A percentile compares a stretch with the other conserved stretches of the same genome.
Conservation (phyloP, 257 asterid species). For the Solanum habrochaites region DNA sequence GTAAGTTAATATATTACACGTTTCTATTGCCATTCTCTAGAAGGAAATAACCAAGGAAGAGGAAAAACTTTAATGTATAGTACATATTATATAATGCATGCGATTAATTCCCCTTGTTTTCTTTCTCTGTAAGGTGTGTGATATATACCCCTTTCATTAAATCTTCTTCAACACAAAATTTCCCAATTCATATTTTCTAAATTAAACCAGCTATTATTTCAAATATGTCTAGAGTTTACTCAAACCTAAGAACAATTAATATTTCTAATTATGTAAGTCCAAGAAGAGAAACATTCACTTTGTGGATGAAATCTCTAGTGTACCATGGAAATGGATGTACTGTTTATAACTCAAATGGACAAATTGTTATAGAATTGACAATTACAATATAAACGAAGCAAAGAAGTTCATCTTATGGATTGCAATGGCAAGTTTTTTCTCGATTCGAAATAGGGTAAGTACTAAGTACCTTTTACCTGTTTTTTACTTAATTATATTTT, state of each 20-base stretch:
- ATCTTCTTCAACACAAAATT: not conserved
- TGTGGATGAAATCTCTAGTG: constrained; percentile 76
- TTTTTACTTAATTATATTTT: not conserved
- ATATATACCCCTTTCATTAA: not conserved
- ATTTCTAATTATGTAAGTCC: constrained; percentile 9
- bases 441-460: constrained; percentile 39
- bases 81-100: not conserved
- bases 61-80: not conserved
- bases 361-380: constrained; percentile 19
- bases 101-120: not conserved
- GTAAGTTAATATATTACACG: not conserved
- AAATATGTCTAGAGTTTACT: constrained; percentile 53
- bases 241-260: constrained; percentile 4
- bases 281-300: constrained; percentile 29
- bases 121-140: not conserved
- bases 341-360: constrained; percentile 35
- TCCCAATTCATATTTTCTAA: not conserved
- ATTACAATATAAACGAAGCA: constrained; percentile 33
- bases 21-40: not conserved
- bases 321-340: constrained; percentile 58
- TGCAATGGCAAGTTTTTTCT: constrained; percentile 35
- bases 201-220: not conserved
- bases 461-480: not conserved
- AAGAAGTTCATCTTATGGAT: constrained; percentile 54
- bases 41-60: not conserved